These are phyloP conservation scores for Acidiella bohemica DNA, from an alignment of 495 filamentous ascomycete genomes.

Conservation along the genomic window DNA sequence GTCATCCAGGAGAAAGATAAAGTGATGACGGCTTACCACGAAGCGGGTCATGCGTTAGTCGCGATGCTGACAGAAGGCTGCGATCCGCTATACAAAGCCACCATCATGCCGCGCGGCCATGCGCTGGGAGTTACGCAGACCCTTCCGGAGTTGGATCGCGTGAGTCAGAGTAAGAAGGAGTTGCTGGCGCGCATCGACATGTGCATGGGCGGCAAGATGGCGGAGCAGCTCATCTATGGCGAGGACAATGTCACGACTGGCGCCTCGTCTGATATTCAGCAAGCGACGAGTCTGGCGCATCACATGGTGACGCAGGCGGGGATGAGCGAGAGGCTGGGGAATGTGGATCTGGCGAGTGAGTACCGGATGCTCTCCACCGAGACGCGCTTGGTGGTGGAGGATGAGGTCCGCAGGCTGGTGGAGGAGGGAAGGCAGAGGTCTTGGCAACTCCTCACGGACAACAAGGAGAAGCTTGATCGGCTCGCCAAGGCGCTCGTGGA, in stretches of 20 bases:
- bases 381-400: slow-evolving; percentile 72
- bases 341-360: slow-evolving; percentile 67
- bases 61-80: slow-evolving; percentile 61
- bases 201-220: slow-evolving; percentile 81
- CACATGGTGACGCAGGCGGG: slow-evolving; percentile 73
- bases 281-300: slow-evolving; percentile 67
- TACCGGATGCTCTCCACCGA: slow-evolving; percentile 71
- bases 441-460: slow-evolving; percentile 50
- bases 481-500: slow-evolving; percentile 80
- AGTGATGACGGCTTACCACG: slow-evolving; percentile 87
- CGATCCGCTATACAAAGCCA: slow-evolving; percentile 83
- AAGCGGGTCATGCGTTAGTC: slow-evolving; percentile 89
- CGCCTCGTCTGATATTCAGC: slow-evolving; percentile 49
- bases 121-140: slow-evolving; percentile 72
- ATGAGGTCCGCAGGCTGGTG: slow-evolving; percentile 70
- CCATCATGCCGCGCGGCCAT: slow-evolving; percentile 81
- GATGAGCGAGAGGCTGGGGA: slow-evolving; percentile 79
- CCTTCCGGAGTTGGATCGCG: slow-evolving; percentile 80
- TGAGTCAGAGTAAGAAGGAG: slow-evolving; percentile 59
- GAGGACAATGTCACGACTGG: slow-evolving; percentile 76
- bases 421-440: slow-evolving; percentile 72
- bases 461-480: slow-evolving; percentile 69
- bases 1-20: slow-evolving; percentile 81
- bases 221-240: slow-evolving; percentile 86
- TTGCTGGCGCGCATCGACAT: slow-evolving; percentile 66